Evolutionary conservation across 179 eudicot species (phyloP).

Genomic region (Spergularia azorica): DNA sequence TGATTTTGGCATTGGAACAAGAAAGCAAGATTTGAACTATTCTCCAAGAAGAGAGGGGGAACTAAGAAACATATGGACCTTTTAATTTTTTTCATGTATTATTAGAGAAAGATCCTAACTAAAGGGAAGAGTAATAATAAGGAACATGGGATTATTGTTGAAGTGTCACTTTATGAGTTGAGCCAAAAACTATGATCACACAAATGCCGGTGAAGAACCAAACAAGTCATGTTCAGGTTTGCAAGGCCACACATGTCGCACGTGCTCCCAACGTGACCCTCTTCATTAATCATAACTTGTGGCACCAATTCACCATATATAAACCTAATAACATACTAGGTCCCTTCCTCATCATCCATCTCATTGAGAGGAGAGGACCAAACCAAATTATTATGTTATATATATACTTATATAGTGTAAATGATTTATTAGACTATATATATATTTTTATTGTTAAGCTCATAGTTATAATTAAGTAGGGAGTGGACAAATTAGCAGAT

Average conservation of each 20-base stretch:
- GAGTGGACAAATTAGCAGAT: neutral
- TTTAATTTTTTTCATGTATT: no score
- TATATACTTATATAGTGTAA: no score
- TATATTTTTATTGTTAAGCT: no score
- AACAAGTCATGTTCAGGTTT: constrained; percentile 33
- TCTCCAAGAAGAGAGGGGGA: no score
- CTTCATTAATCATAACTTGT: constrained; percentile 12
- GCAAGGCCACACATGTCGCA: constrained; percentile 35
- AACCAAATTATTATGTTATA: neutral
- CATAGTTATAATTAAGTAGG: no score
- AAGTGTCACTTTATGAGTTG: constrained; percentile 5
- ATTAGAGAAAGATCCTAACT: no score
- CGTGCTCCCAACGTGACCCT: constrained; percentile 34
- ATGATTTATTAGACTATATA: no score
- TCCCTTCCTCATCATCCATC: neutral
- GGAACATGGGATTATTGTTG: neutral
- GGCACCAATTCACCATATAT: neutral
- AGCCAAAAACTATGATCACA: constrained; percentile 16
- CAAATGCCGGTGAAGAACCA: constrained; percentile 19
- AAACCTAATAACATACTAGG: neutral
- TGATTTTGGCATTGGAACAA: no score
- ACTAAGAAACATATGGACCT: no score
- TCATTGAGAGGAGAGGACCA: neutral
- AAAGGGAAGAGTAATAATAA: neutral
- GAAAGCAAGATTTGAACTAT: no score